Evolutionary conservation across 805 yeast genomes (phyloP), one percentile per base, ranked within the genome.

Genomic region (Wickerhamiella cacticola): DNA sequence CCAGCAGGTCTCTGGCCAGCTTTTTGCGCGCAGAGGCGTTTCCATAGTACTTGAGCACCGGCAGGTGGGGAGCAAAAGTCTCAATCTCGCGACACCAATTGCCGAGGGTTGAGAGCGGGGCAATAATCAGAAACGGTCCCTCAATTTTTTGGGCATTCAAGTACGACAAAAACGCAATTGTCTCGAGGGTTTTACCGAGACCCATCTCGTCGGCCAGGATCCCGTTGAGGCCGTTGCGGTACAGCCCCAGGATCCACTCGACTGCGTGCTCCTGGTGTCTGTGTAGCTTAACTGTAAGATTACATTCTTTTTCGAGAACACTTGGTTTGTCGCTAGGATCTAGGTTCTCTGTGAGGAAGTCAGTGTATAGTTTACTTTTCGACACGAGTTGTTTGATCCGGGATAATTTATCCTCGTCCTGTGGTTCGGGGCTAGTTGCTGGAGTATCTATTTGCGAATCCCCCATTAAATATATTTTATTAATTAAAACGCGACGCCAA

Each of bases 121-220:
- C 97, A 22, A 92, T 88, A 22, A 92, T 81, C 48, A 92, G 68
- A 70, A 92, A 96, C 1, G 96, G 96, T 0, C 94, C 94, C 0
- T 61, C 57, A 1, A 85, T 75, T 2, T 83, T 87, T 61, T 84
- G 78, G 55, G 85, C 95, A 41, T 80, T 73, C 31, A 88, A 67
- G 58, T 80, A 84, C 4, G 85, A 76, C 3, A 87, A 57, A 51
- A 89, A 70, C 0, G 95, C 74, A 48, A 89, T 85, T 38, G 92
- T 80, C 62, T 92, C 95, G 6, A 89, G 63, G 0, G 98, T 92
- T 61, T 89, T 89, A 1, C 98, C 98, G 22, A 89, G 68, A 0
- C 97, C 97, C 98, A 89, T 89, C 63, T 89, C 97, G 65, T 92
- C 97, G 0, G 97, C 97, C 18, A 92, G 67, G 29, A 92, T 88